Conservation (phyloP, 306 rosid genomes). For the Gastrolobium villosum region DNA sequence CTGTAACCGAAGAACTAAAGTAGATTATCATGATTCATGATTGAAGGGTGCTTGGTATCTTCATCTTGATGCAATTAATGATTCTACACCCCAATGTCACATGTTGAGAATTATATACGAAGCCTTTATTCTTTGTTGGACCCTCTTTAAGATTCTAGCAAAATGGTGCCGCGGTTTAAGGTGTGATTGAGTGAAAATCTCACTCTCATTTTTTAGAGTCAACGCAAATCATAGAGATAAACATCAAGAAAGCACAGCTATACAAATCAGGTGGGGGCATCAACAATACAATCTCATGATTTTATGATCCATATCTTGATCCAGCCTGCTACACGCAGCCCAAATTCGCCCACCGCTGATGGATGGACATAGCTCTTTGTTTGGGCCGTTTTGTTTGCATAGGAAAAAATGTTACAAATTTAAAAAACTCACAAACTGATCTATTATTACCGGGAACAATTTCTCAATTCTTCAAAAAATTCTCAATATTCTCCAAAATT, state of each 20-base stretch:
- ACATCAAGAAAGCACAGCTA: background rate
- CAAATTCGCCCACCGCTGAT: background rate
- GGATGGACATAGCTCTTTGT: background rate
- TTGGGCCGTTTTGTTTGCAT: background rate
- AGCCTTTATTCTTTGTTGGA: background rate
- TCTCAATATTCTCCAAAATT: no score
- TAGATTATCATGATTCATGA: background rate
- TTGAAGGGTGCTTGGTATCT: conserved; percentile 3
- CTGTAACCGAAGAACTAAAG: conserved; percentile 1
- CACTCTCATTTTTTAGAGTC: background rate
- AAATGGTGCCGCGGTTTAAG: background rate
- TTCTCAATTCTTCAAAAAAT: no score
- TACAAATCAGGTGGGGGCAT: background rate
- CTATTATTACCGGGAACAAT: no score
- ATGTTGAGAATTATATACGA: conserved; percentile 23
- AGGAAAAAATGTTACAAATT: no score
- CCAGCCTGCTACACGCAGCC: background rate
- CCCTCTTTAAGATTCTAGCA: background rate
- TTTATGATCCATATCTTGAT: background rate
- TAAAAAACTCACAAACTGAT: no score
- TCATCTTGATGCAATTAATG: conserved; percentile 12
- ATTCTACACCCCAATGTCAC: conserved; percentile 36
- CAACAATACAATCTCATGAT: background rate
- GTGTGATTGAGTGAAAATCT: conserved; percentile 24
- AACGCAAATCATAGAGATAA: background rate